These are phyloP conservation scores for Lichtheimia ramosa DNA, from an alignment of 371 early-diverging fungal species.

Conservation along the genomic window DNA sequence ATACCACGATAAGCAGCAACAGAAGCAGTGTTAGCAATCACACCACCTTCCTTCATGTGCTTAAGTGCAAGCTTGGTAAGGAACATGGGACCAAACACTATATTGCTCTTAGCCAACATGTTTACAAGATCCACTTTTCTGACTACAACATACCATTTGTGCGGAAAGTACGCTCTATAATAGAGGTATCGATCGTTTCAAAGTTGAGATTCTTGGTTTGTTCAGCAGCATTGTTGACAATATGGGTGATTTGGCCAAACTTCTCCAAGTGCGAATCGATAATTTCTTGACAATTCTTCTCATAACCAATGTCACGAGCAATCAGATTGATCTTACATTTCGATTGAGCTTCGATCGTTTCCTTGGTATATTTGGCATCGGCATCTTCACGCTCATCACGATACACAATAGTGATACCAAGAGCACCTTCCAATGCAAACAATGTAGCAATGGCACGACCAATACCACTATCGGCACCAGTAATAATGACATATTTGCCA, in stretches of 20 bases:
- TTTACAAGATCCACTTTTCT: neutral
- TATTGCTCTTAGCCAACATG: neutral
- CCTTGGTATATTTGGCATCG: constrained; percentile 49
- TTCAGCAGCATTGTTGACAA: constrained; percentile 68
- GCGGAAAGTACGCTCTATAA: constrained; percentile 49
- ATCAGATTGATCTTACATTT: constrained; percentile 43
- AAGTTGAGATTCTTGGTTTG: constrained; percentile 46
- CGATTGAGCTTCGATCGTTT: constrained; percentile 44
- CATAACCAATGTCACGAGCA: constrained; percentile 49
- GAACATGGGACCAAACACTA: constrained; percentile 60
- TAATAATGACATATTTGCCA: constrained; percentile 46
- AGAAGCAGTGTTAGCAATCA: constrained; percentile 59
- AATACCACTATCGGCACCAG: constrained; percentile 53
- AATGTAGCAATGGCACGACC: constrained; percentile 48
- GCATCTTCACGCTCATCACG: constrained; percentile 50
- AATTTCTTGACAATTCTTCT: constrained; percentile 46
- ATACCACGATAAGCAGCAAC: constrained; percentile 63
- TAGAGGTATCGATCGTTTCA: constrained; percentile 36
- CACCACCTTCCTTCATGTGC: constrained; percentile 50
- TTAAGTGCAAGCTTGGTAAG: constrained; percentile 53
- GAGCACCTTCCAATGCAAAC: constrained; percentile 49
- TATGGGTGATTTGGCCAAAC: constrained; percentile 58
- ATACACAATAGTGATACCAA: constrained; percentile 52
- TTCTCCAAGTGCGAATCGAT: constrained; percentile 35
- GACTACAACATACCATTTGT: constrained; percentile 42